Base-by-base conservation (phyloP, 352 stramenopile species). In the Globisporangium parvum region DNA sequence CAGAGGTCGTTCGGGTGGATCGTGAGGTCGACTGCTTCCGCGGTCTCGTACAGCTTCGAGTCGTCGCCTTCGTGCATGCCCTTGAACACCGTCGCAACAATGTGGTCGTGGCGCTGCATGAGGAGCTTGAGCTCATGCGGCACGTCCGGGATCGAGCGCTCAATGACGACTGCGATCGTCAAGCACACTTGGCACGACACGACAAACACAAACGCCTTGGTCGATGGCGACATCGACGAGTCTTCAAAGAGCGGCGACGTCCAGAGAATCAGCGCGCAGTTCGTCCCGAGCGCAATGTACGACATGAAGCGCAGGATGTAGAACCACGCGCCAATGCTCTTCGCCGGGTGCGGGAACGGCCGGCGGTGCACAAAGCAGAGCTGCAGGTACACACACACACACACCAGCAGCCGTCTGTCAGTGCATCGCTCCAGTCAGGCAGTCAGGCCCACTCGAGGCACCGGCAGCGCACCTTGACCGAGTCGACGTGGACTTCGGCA, bases 241-340 rank as follows among this genome's bases (percentile, higher is more conserved):
- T 79, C 58, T 28, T 79, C 50, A 48, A 89, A 87, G 48, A 89
- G 69, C 31, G 84, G 53, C n/a, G 82, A 88, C n/a, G 84, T 91
- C 74, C 81, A 93, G 26, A 93, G 53, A 28, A 93, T 86, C 28
- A 93, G 61, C 14, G 80, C 80, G 2, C 77, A 71, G 63, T 93
- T 93, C 31, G 84, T 93, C n/a, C 63, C 77, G 20, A 93, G 60
- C 8, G 84, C 66, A 21, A 89, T 80, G 59, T 88, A 89, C 48
- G 81, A 86, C 75, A 93, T 91, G 53, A 88, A 77, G 17, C 81
- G 74, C 40, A 93, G 55, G 57, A 91, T 88, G 59, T 89, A 86
- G 57, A 87, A 90, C 93, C 93, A 98, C 37, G 94, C 91, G 47
- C 93, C 92, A 68, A 98, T 97, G 70, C 84, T 80, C 59, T 96